Evolutionary conservation across 2,329 filamentous ascomycete genomes (phyloP).

Genomic region (Hortaea werneckii): DNA sequence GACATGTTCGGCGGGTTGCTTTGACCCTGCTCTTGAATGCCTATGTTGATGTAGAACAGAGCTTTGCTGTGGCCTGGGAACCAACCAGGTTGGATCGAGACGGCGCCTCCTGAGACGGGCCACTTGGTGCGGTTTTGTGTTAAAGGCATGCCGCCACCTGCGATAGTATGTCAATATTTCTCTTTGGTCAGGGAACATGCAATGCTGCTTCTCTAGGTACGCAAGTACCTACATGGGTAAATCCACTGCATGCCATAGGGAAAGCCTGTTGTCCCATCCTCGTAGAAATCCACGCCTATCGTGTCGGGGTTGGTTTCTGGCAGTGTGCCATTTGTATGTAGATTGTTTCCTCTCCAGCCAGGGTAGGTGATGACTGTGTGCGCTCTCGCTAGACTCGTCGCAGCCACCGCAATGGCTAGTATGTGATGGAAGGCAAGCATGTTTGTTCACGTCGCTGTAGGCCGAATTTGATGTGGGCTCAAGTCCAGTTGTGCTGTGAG

Average conservation of each 20-base stretch:
- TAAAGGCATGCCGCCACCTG: conserved; percentile 73
- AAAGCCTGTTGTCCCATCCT: conserved; percentile 42
- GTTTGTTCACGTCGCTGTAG: not conserved
- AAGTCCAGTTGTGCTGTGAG: not conserved
- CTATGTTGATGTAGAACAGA: conserved; percentile 83
- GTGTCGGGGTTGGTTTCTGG: conserved; percentile 28
- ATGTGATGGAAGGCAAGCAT: conserved; percentile 6
- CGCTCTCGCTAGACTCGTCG: conserved; percentile 33
- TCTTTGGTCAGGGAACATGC: too few relatives aligned
- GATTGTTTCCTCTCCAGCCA: conserved; percentile 77
- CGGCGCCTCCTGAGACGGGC: conserved; percentile 77
- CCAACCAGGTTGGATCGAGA: conserved; percentile 90
- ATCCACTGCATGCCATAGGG: conserved; percentile 93
- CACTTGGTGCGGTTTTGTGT: conserved; percentile 82
- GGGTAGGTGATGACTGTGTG: conserved; percentile 82
- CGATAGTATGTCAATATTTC: too few relatives aligned
- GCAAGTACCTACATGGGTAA: conserved; percentile 67
- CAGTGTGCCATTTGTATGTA: conserved; percentile 59
- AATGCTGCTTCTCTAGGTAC: too few relatives aligned
- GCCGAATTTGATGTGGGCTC: not conserved
- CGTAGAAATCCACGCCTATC: conserved; percentile 35
- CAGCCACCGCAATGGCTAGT: conserved; percentile 3
- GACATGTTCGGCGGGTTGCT: conserved; percentile 77
- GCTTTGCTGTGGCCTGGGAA: conserved; percentile 79
- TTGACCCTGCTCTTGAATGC: conserved; percentile 44